Base-by-base conservation (phyloP, 1,139 yeast genomes). In the Yarrowia galli region DNA sequence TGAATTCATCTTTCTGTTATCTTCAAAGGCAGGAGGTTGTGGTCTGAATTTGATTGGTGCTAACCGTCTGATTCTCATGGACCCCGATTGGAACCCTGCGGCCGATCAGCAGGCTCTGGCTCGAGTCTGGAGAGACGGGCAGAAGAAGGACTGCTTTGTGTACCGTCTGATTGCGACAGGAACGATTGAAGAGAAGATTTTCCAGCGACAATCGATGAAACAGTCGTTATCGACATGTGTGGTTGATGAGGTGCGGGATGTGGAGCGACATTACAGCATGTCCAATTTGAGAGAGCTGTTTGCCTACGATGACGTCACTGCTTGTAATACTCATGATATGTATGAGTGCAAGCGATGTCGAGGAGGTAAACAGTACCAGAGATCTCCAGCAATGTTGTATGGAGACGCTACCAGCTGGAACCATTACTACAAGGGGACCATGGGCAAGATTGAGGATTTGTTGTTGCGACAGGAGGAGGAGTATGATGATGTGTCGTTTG, bases 51-150 rank as follows among this genome's bases (percentile, higher is more conserved):
- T 95, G 72, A 95, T 95, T 74, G 99, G 99, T 12, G 99, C 99
- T 12, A 95, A 96, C 74, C 83, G 99, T 70, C 82, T 95, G 70
- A 86, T 95, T 36, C 81, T 95, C 68, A 83, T 95, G 74, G 99
- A 95, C 76, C 99, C 99, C 0, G 99, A 96, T 78, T 95, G 99
- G 99, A 95, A 95, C 74, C 99, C 99, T 0, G 99, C 99, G 0
- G 90, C 98, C 2, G 99, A 95, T 76, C 99, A 95, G 77, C 99
- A 95, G 79, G 99, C 99, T 0, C 82, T 95, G 70, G 99, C 99
- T 0, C 85, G 99, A 77, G 97, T 95, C 3, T 95, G 99, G 99
- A 89, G 99, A 82, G 99, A 95, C 79, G 99, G 99, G 0, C 99
- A 95, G 75, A 93, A 91, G 83, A 95, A 95, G 78, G 97, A 91